A percentile compares a stretch with the other conserved stretches of the same genome.
These are phyloP conservation scores for Alternaria sp. DNA, from an alignment of 2,329 filamentous ascomycete genomes.

Conservation along the genomic window DNA sequence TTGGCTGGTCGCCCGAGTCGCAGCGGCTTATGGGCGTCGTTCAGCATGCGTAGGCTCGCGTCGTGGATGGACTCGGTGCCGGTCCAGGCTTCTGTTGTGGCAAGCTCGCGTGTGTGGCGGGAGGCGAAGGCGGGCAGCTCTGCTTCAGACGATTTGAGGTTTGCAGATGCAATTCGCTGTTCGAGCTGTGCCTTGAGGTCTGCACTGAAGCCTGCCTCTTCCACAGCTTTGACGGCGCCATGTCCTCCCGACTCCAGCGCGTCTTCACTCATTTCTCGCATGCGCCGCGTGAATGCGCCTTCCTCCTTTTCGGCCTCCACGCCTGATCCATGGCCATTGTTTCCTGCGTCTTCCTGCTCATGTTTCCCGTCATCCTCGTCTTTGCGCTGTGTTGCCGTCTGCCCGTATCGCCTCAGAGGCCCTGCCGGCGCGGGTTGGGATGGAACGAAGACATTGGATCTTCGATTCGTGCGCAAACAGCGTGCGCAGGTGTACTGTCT, in stretches of 20 bases:
- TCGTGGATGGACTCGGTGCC: slow-evolving; percentile 78
- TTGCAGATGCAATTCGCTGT: slow-evolving; percentile 63
- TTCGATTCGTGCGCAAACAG: slow-evolving; percentile 47
- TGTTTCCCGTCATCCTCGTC: slow-evolving; percentile 13
- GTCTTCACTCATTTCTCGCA: slow-evolving; percentile 67
- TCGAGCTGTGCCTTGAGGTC: slow-evolving; percentile 65
- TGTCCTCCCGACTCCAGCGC: slow-evolving; percentile 62
- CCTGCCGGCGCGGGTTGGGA: slow-evolving; percentile 11
- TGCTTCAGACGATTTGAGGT: slow-evolving; percentile 62
- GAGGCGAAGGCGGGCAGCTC: slow-evolving; percentile 68
- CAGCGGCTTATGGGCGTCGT: slow-evolving; percentile 65
- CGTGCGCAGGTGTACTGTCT: slow-evolving; percentile 47
- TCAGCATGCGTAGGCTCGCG: slow-evolving; percentile 78
- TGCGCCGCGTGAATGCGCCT: slow-evolving; percentile 64
- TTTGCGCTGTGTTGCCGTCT: slow-evolving; percentile 25
- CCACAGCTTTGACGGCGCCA: slow-evolving; percentile 62
- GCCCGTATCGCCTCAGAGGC: slow-evolving; percentile 29
- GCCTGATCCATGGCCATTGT: not conserved
- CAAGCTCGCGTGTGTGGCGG: slow-evolving; percentile 71
- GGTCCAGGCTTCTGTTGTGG: slow-evolving; percentile 74
- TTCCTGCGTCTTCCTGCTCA: slow-evolving; percentile 22
- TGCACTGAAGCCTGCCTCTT: slow-evolving; percentile 68
- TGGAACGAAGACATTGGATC: slow-evolving; percentile 11
- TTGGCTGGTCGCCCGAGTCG: slow-evolving; percentile 25
- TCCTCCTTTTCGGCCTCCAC: slow-evolving; percentile 36